Base-by-base conservation (phyloP, 148 eudicot species). In the Heliosperma pusillum region DNA sequence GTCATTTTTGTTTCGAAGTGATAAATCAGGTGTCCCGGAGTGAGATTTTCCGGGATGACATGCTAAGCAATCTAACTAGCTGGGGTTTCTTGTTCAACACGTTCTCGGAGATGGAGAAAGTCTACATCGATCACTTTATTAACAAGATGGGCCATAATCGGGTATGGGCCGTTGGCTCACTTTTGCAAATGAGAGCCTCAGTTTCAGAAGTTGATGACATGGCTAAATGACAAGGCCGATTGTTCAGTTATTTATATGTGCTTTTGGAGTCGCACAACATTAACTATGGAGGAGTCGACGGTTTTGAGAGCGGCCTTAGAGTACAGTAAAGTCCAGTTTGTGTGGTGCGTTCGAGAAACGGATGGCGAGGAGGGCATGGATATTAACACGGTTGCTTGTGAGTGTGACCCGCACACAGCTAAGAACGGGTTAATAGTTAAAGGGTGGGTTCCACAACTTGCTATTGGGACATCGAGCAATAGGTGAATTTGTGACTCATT, bases 371-470 rank as follows among this genome's bases (percentile, higher is more conserved):
- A 27, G 1, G 68, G n/a, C 17, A 16, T 17, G 17, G 29, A 45
- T 24, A 11, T 50, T 13, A 22, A 45, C 58, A 27, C 6, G 56
- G 29, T 15, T 67, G 86, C 69, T 26, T 52, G 56, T n/a, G 79
- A 53, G 36, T 74, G 26, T 10, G 57, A 79, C 47, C 40, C 65
- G 9, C 26, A 24, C 19, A 72, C 42, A 45, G 67, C 25, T 11
- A 77, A 76, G n/a, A 82, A 72, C 59, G 86, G 86, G 24, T 1
- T 85, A 9, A 75, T 85, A 22, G 24, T 85, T 11, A 77, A 50
- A 17, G 86, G 80, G 2, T 83, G 90, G 88, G 88, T 79, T 7
- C 90, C 90, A 12, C 86, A 87, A 74, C 22, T 75, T 21, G 77
- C 52, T 71, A 85, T 87, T 87, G 58, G 42, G 75, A 21, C 87